A percentile compares a stretch with the other conserved stretches of the same genome.
phyloP scores from a whole-genome alignment of 805 yeast species.

The Candida bentonensis region DNA sequence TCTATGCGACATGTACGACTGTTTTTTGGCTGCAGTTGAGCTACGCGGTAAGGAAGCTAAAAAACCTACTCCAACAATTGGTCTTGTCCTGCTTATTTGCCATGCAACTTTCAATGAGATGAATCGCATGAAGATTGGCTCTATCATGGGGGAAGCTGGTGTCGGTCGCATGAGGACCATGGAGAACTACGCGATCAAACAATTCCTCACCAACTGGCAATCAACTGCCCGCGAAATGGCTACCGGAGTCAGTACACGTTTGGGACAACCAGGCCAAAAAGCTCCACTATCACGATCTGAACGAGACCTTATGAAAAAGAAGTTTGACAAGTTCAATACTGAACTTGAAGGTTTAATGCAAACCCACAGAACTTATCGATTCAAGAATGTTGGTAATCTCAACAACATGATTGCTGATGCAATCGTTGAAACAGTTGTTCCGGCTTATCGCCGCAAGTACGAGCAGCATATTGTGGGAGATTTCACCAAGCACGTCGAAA shows the following conservation, averaged over 20 bases:
- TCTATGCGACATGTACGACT: neutral
- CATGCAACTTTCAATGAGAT: constrained; percentile 11
- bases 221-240: constrained; percentile 60
- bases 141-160: constrained; percentile 46
- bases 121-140: constrained; percentile 40
- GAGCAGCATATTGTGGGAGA: constrained; percentile 61
- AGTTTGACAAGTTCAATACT: constrained; percentile 67
- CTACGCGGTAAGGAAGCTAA: neutral
- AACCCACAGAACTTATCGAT: constrained; percentile 48
- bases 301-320: constrained; percentile 69
- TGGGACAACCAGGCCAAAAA: constrained; percentile 30
- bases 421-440: constrained; percentile 50
- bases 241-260: constrained; percentile 61
- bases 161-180: constrained; percentile 57
- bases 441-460: constrained; percentile 74
- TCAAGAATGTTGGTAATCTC: constrained; percentile 54
- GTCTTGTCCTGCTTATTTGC: constrained; percentile 10
- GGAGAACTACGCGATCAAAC: constrained; percentile 32
- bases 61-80: neutral
- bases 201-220: constrained; percentile 64
- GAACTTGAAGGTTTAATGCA: constrained; percentile 67
- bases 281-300: constrained; percentile 43
- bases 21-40: neutral
- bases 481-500: constrained; percentile 53
- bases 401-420: constrained; percentile 54